Evolutionary conservation across 306 rosid genomes (phyloP), one percentile per base, ranked within the genome.

Genomic region (Vigna radiata): DNA sequence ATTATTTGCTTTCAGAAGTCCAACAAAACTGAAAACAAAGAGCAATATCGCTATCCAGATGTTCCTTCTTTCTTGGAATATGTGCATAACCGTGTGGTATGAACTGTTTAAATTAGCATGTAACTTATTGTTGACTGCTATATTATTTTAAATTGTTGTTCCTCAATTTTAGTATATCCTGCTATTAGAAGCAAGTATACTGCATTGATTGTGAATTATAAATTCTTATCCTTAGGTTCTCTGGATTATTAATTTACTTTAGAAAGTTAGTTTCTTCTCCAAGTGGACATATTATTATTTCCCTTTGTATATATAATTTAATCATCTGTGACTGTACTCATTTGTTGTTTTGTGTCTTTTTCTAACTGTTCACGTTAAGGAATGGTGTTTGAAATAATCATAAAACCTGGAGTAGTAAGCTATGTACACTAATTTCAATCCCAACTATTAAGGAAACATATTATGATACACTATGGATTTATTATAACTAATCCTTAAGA

Each of bases 41-140:
- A 89, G 76, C 89, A 75, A 36, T 86, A 78, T 85, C 89, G 77
- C 58, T 92, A 88, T 79, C 89, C 98, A 41, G 92, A 89, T 72
- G 91, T 94, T 75, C 93, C 91, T 50, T 89, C 97, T 12, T 94
- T 84, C 84, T 85, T 94, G 86, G 95, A 94, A 58, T 94, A 92
- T 77, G 96, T 94, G 52, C 95, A 91, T 81, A 92, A 92, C 79
- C 98, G 98, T 71, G 93, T 90, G 96, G 98, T 92, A 61, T 73
- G 61, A 55, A 29, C 1, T 44, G 16, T 60, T 59, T 75, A 41
- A 41, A 44, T 65, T 49, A 14, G 18, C 41, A 23, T 50, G 16
- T 75, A 55, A 62, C 48, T 50, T 63, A 16, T 63, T 65, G 18
- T 48, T 21, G 48, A 41, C 43, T 50, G 27, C 17, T 39, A 52